phyloP scores from a whole-genome alignment of 441 rosid species.

The Pelargonium cotyledonis region DNA sequence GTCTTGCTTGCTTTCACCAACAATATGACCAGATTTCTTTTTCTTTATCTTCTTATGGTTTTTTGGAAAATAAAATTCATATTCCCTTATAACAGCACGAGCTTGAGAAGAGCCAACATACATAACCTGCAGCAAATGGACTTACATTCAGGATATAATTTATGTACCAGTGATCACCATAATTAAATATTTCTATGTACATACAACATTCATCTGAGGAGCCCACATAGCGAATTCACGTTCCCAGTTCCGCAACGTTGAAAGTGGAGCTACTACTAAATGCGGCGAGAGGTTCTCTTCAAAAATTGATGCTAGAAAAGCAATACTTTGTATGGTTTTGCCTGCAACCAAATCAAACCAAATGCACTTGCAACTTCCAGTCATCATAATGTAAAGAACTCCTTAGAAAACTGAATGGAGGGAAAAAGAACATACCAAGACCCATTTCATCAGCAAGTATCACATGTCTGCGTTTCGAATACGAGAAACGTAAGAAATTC shows the following conservation, averaged over 20 bases:
- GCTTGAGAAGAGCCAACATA: slow-evolving; percentile 86
- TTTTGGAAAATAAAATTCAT: slow-evolving; percentile 83
- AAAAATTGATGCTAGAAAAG: slow-evolving; percentile 89
- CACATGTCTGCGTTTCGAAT: slow-evolving; percentile 96
- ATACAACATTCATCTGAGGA: slow-evolving; percentile 95
- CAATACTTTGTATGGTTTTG: slow-evolving; percentile 97
- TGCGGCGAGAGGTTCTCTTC: slow-evolving; percentile 59
- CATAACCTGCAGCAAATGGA: slow-evolving; percentile 64
- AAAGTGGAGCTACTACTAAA: slow-evolving; percentile 98
- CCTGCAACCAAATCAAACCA: slow-evolving; percentile 42
- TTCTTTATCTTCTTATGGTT: slow-evolving; percentile 67
- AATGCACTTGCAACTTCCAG: slow-evolving; percentile 14
- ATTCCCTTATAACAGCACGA: slow-evolving; percentile 84
- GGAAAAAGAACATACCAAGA: slow-evolving; percentile 43
- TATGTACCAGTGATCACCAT: slow-evolving; percentile 10
- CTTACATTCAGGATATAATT: slow-evolving; percentile 10
- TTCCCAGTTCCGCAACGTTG: slow-evolving; percentile 97
- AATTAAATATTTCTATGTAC: slow-evolving; percentile 22
- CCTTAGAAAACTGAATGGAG: not conserved
- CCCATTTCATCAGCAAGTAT: slow-evolving; percentile 99
- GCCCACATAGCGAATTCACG: slow-evolving; percentile 98
- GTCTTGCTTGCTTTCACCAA: slow-evolving; percentile 81
- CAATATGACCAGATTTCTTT: slow-evolving; percentile 75
- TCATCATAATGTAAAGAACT: slow-evolving; percentile 13
- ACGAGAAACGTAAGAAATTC: slow-evolving; percentile 88